Base-by-base conservation (phyloP, 2,329 filamentous ascomycete genomes). In the Trichoderma asperellum region DNA sequence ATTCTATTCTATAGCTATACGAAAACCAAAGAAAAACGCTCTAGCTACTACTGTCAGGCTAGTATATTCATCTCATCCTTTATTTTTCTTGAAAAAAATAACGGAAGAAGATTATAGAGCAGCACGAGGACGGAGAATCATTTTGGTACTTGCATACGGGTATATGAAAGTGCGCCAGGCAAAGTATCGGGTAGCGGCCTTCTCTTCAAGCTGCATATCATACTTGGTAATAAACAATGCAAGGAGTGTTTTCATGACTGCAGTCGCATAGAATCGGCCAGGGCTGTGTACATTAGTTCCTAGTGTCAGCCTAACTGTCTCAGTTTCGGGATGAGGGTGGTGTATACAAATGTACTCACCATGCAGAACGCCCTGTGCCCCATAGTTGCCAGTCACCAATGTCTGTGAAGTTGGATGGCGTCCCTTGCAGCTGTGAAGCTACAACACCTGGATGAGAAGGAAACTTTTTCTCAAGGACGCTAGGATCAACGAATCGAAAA, bases 361-460 rank as follows among this genome's bases (percentile, higher is more conserved):
- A 64, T 56, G 61, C 61, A 18, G 49, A 64, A 32, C 61, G 61
- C n/a, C 61, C 61, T 56, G 61, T 64, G n/a, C 61, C 61, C 61
- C 49, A 64, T 29, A 64, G 61, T 29, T 55, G 61, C 61, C 61
- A 64, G 24, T 64, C 61, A 16, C 21, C 24, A 55, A 64, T 40
- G 34, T 55, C 49, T 2, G 61, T 64, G 35, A 55, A 64, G 14
- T 43, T 56, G 61, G 61, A 64, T 29, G 47, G 61, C 34, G 34
- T 16, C 18, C 52, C 61, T 24, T 57, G 55, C 16, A 24, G 24
- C 34, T 63, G 60, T 63, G 60, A 12, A 40, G 37, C 21, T 11
- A 6, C 1, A 18, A 21, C 21, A 12, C 10, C 7, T 7, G 61
- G 34, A 11, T 7, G 24, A 34, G 14, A 16, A 16, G 43, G 37